These are phyloP conservation scores for Calonectria pseudoturangicola DNA, from an alignment of 2,329 filamentous ascomycete species.

Conservation along the genomic window DNA sequence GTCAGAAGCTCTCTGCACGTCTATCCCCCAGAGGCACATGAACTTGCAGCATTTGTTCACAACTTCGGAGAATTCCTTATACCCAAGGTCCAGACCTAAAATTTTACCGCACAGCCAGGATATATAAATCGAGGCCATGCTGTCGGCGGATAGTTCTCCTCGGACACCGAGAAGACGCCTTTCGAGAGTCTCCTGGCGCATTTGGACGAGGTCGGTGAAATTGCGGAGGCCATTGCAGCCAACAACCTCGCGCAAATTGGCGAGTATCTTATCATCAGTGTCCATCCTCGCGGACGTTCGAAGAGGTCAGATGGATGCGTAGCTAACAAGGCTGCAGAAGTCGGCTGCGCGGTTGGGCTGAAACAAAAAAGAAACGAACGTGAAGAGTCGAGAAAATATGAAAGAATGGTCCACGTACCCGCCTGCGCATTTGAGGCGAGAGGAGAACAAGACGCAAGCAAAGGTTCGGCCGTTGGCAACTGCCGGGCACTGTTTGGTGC, in stretches of 20 bases:
- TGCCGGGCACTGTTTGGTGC: neutral
- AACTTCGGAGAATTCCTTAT: neutral
- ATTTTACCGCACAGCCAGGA: constrained; percentile 55
- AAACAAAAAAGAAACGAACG: neutral
- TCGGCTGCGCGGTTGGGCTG: neutral
- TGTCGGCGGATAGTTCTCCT: constrained; percentile 36
- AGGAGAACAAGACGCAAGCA: neutral
- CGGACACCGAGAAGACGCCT: constrained; percentile 42
- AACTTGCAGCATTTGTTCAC: constrained; percentile 6
- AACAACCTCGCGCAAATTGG: constrained; percentile 47
- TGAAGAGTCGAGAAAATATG: neutral
- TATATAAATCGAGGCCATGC: constrained; percentile 52
- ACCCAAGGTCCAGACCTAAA: neutral
- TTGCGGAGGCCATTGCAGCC: constrained; percentile 50
- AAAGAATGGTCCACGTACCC: neutral
- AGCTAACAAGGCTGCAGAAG: neutral
- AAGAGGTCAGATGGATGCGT: neutral
- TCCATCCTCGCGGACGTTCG: constrained; percentile 47
- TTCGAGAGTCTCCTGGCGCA: constrained; percentile 53
- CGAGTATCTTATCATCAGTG: constrained; percentile 36
- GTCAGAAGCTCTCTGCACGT: neutral
- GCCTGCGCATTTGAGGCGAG: neutral
- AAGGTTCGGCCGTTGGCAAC: constrained; percentile 2
- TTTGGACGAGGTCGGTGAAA: constrained; percentile 47
- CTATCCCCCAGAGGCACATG: constrained; percentile 3